Evolutionary conservation across 2,329 filamentous ascomycete species (phyloP), one percentile per base, ranked within the genome.

Genomic region (Lecanicillium sp.): DNA sequence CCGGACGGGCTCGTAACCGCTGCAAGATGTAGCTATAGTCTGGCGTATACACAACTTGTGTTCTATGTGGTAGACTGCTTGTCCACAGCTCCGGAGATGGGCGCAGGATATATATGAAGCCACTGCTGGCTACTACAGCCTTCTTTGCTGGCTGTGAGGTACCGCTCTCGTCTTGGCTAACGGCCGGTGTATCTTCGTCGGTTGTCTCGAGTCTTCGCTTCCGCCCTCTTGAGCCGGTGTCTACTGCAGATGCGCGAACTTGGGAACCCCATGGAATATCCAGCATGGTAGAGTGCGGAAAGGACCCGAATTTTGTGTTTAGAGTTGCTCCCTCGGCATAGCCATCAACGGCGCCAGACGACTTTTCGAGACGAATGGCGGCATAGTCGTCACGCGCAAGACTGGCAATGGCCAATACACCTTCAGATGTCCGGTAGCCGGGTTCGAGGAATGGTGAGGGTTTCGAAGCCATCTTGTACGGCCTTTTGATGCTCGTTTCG

Each of bases 301-400:
- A 90, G 0, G 89, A 95, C 35, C 92, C 92, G 54, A 95, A 98
- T 32, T 89, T 80, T 2, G 90, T 98, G 63, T 95, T 96, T 38
- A 89, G 78, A 3, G 87, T 83, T 33, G 80, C 80, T 27, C 84
- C 84, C 55, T 88, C 83, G 20, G 75, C 74, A 51, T 88, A 88
- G 43, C 83, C 84, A 53, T 80, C 74, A 46, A 82, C 71, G 30
- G 75, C 71, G 37, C 77, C 78, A 28, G 75, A 70, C 16, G 71
- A 70, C 20, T 75, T 65, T 45, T 74, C 70, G 19, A 89, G 74
- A 44, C 85, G 79, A 18, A 88, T 70, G 7, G 90, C 87, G 29
- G 88, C 71, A 46, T 89, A 78, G 45, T 83, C 82, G 60, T 96
- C 89, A 62, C 89, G 83, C 44, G 86, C 90, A 37, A 98, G 75